Evolutionary conservation across 305 asterid genomes (phyloP).

Genomic region (Fraxinus baroniana): DNA sequence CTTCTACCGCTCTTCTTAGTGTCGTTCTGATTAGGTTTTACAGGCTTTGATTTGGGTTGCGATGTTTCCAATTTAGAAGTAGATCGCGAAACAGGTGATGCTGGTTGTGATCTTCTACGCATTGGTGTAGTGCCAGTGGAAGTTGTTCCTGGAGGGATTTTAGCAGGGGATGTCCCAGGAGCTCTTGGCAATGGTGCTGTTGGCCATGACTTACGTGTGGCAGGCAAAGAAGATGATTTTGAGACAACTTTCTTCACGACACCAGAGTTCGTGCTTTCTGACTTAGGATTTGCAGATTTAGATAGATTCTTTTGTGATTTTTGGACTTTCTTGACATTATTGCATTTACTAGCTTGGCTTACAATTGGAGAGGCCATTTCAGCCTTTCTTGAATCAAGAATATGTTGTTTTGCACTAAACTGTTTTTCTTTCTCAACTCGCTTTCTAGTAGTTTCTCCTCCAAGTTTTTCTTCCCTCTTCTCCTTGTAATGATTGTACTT

Average conservation of each 20-base stretch:
- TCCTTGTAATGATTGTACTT: slow-evolving; percentile 62
- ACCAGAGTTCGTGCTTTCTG: slow-evolving; percentile 47
- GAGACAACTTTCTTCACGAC: slow-evolving; percentile 53
- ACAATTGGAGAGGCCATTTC: slow-evolving; percentile 41
- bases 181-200: slow-evolving; percentile 64
- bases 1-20: slow-evolving; percentile 46
- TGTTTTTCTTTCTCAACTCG: slow-evolving; percentile 57
- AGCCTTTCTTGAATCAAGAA: slow-evolving; percentile 54
- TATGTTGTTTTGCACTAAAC: slow-evolving; percentile 41
- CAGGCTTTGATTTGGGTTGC: slow-evolving; percentile 42
- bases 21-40: slow-evolving; percentile 46
- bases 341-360: slow-evolving; percentile 45
- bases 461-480: slow-evolving; percentile 75
- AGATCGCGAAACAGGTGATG: slow-evolving; percentile 46
- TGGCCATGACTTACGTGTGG: slow-evolving; percentile 81
- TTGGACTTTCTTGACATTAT: slow-evolving; percentile 51
- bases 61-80: slow-evolving; percentile 53
- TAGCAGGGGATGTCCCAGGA: slow-evolving; percentile 57
- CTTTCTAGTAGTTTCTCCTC: slow-evolving; percentile 53
- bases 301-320: slow-evolving; percentile 47
- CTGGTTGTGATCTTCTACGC: slow-evolving; percentile 65
- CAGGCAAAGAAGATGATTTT: slow-evolving; percentile 64
- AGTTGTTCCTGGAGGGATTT: slow-evolving; percentile 42
- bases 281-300: slow-evolving; percentile 52
- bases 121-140: slow-evolving; percentile 44